These are phyloP conservation scores for Castanea crenata DNA, from an alignment of 306 rosid genomes.

Conservation along the genomic window DNA sequence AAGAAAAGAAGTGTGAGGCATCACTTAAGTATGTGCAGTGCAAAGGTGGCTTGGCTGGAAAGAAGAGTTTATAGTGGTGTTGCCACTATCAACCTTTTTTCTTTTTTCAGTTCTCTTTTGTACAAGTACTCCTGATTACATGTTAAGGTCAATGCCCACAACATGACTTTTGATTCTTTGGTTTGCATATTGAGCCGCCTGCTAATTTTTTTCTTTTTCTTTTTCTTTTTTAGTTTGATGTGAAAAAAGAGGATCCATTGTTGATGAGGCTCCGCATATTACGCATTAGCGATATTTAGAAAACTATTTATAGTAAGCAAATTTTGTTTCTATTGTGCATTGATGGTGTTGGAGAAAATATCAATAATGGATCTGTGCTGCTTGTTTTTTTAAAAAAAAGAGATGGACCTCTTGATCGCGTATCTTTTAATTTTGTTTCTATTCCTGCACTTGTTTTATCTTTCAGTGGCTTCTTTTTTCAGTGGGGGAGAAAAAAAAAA, in stretches of 20 bases:
- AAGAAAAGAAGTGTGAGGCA: too few species aligned
- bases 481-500: neutral
- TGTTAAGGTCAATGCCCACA: constrained; percentile 4
- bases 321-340: constrained; percentile 19
- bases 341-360: constrained; percentile 4
- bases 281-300: constrained; percentile 22
- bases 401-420: constrained; percentile 19
- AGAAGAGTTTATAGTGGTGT: constrained; percentile 36
- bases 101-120: neutral
- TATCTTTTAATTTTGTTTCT: constrained; percentile 15
- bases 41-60: constrained; percentile 40
- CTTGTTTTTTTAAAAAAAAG: neutral
- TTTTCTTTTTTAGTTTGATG: constrained; percentile 1
- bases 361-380: constrained; percentile 9
- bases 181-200: constrained; percentile 19
- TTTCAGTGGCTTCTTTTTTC: neutral
- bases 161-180: constrained; percentile 19
- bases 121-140: neutral
- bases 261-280: constrained; percentile 36
- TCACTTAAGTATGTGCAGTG: constrained; percentile 12
- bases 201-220: neutral
- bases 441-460: constrained; percentile 26
- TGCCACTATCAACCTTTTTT: constrained; percentile 35
- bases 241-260: constrained; percentile 10
- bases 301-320: neutral